These are phyloP conservation scores for Ophiorrhiza pumila DNA, from an alignment of 257 asterid genomes.

Conservation along the genomic window DNA sequence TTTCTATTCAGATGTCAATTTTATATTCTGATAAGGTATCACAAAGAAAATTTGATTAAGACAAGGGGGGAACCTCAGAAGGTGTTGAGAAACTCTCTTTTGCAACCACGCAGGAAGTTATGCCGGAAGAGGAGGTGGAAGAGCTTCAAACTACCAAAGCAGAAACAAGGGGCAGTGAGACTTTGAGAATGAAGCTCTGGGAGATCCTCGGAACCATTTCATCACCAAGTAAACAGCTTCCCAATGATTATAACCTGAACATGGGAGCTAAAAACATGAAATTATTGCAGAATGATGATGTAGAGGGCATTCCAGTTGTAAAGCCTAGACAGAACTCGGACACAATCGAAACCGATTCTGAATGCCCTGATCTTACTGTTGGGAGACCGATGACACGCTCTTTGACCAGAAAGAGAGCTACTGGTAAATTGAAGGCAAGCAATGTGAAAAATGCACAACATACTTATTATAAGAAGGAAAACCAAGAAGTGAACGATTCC, in stretches of 20 bases:
- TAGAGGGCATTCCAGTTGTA: slow-evolving; percentile 29
- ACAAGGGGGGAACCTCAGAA: slow-evolving; percentile 30
- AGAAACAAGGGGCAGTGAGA: slow-evolving; percentile 50
- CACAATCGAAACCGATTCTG: slow-evolving; percentile 80
- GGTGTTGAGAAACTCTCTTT: slow-evolving; percentile 30
- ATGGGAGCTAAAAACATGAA: slow-evolving; percentile 27
- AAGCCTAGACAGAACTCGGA: slow-evolving; percentile 57
- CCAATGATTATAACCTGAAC: slow-evolving; percentile 23
- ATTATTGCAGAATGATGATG: slow-evolving; percentile 30
- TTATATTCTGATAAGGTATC: slow-evolving; percentile 24
- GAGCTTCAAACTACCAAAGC: slow-evolving; percentile 34
- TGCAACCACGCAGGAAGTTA: slow-evolving; percentile 35
- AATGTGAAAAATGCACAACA: slow-evolving; percentile 33
- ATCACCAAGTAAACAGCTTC: slow-evolving; percentile 46
- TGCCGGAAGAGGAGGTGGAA: slow-evolving; percentile 30
- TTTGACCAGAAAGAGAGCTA: slow-evolving; percentile 42
- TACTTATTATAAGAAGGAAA: slow-evolving; percentile 30
- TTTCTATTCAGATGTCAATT: slow-evolving; percentile 30
- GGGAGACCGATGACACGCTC: slow-evolving; percentile 55
- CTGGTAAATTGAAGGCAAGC: slow-evolving; percentile 29
- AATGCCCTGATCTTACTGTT: slow-evolving; percentile 29
- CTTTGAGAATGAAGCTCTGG: slow-evolving; percentile 68
- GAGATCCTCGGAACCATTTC: slow-evolving; percentile 66
- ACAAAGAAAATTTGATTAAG: slow-evolving; percentile 23
- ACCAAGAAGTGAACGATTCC: slow-evolving; percentile 31